These are phyloP conservation scores for Rhododendron simsii DNA, from an alignment of 148 eudicot species.

Conservation along the genomic window DNA sequence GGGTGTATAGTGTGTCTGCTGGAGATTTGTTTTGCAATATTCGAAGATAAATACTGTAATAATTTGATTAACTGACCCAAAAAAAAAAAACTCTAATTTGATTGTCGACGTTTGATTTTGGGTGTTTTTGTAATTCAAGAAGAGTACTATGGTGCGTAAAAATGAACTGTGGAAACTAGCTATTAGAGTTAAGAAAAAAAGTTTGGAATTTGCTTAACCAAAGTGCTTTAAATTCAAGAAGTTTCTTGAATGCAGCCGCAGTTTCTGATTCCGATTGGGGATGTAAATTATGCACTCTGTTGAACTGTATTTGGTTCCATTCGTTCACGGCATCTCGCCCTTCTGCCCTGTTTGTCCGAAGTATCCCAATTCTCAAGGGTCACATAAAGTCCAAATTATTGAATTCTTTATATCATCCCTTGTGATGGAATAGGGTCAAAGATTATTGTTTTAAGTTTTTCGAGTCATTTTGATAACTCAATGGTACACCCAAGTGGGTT, in stretches of 20 bases:
- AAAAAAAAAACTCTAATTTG: no score
- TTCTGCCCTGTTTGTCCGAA: conserved; percentile 7
- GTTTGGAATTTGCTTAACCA: neutral
- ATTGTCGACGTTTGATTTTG: no score
- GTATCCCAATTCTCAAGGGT: no score
- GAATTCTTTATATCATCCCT: no score
- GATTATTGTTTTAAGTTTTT: no score
- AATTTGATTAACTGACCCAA: no score
- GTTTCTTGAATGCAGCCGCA: neutral
- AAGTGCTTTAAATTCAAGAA: neutral
- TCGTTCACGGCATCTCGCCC: neutral
- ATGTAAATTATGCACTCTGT: neutral
- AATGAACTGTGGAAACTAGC: neutral
- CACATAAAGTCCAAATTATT: no score
- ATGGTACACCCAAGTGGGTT: no score
- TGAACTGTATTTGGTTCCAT: neutral
- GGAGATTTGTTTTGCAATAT: neutral
- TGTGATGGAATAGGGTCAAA: no score
- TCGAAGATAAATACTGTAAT: neutral
- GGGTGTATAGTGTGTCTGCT: neutral
- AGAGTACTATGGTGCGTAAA: neutral
- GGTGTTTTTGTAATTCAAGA: no score
- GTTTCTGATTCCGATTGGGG: neutral
- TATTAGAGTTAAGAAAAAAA: no score
- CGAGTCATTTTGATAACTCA: no score